Base-by-base conservation (phyloP, 495 filamentous ascomycete genomes). In the Pseudomonodictys pantanalensis region DNA sequence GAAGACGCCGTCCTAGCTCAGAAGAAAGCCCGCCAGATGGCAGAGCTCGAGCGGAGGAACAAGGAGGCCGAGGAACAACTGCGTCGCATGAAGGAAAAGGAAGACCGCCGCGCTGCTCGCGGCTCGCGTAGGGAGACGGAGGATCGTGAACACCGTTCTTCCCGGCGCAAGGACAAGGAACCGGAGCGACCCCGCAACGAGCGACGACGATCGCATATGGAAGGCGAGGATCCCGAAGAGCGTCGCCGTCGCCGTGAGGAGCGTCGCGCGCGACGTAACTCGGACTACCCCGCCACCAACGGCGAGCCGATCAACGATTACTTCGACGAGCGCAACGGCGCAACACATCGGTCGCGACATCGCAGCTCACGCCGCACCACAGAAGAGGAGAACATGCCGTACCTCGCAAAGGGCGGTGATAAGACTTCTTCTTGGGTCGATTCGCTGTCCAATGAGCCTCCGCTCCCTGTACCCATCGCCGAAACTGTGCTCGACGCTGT, bases 341-440 rank as follows among this genome's bases (percentile, higher is more conserved):
- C 48, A 28, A 39, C 9, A 0, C 58, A 58, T 48, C 47, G 52
- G 2, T 41, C 49, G 1, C 51, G 52, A 22, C 56, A 55, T 23
- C 59, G 60, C 42, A 62, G 53, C 41, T 62, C 58, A 6, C 46
- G 54, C 39, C 43, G 51, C 11, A 56, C 51, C 1, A 50, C 29
- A 6, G 33, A 52, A 15, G 44, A 49, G 9, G 32, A 44, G 18
- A 64, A 64, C 39, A 22, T 23, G 24, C 67, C 67, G 20, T 69
- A 69, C 51, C 47, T 69, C 3, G 8, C 51, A 23, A 61, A 56
- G 15, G 65, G 67, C 35, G 65, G 65, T 18, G 67, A 69, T 47
- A 69, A 69, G 54, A 69, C 67, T 18, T 62, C 56, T 7, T 69
- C 67, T 17, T 69, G 67, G 67, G 65, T 69, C 25, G 44, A 67